A percentile compares a stretch with the other conserved stretches of the same genome.
Evolutionary conservation across 2,329 filamentous ascomycete genomes (phyloP).

Genomic region (Macrophomina pseudophaseolina): DNA sequence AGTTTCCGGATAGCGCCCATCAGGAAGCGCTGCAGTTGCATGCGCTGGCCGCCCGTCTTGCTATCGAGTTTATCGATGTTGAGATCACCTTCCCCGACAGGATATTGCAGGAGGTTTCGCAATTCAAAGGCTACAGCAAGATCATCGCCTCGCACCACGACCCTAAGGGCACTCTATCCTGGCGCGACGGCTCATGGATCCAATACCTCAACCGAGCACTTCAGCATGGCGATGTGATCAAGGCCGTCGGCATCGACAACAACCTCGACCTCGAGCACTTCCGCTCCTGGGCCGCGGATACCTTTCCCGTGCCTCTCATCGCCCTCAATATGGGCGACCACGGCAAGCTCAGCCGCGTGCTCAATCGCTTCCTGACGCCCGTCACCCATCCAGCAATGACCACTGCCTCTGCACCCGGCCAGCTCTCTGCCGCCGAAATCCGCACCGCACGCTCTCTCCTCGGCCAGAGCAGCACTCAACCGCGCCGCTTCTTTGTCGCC

Average conservation of each 20-base stretch:
- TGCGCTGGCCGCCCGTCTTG: conserved; percentile 76
- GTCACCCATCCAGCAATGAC: conserved; percentile 90
- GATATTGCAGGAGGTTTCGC: conserved; percentile 70
- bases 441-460: conserved; percentile 77
- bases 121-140: conserved; percentile 73
- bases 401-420: conserved; percentile 90
- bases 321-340: conserved; percentile 92
- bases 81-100: conserved; percentile 84
- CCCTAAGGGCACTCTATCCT: conserved; percentile 76
- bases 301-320: conserved; percentile 81
- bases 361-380: conserved; percentile 92
- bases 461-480: conserved; percentile 68
- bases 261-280: conserved; percentile 86
- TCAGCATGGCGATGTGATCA: conserved; percentile 90
- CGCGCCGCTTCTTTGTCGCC: conserved; percentile 83
- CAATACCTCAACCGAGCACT: conserved; percentile 87
- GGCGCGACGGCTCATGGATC: conserved; percentile 93
- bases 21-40: conserved; percentile 77
- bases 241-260: conserved; percentile 88
- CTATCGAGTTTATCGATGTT: conserved; percentile 89
- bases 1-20: conserved; percentile 77
- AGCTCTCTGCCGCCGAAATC: conserved; percentile 89
- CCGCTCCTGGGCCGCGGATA: conserved; percentile 72
- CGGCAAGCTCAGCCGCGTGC: conserved; percentile 86
- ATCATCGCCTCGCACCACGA: conserved; percentile 98